Conservation (phyloP, 2,329 filamentous ascomycete species). For the Phyllosticta citriasiana region DNA sequence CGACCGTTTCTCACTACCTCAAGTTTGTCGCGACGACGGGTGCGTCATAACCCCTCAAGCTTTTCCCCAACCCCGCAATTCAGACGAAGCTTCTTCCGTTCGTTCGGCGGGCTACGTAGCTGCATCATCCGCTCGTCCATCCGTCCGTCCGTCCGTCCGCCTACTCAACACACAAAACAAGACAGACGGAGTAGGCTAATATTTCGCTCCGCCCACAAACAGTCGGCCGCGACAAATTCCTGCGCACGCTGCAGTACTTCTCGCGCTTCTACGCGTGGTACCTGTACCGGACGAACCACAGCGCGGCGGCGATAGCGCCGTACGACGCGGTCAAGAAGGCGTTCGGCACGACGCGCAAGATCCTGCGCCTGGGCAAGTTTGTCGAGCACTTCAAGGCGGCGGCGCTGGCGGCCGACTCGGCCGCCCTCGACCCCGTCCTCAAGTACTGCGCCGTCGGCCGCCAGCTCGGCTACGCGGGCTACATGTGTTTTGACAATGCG, state of each 20-base stretch:
- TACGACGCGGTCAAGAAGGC: constrained; percentile 87
- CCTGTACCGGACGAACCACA: constrained; percentile 84
- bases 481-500: constrained; percentile 69
- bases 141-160: not conserved
- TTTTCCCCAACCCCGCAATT: not conserved
- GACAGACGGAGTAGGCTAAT: not conserved
- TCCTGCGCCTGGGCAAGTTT: constrained; percentile 90
- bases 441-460: constrained; percentile 74
- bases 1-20: constrained; percentile 86
- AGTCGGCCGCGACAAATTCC: constrained; percentile 92
- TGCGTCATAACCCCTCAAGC: constrained; percentile 25
- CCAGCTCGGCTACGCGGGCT: constrained; percentile 87
- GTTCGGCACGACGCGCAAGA: constrained; percentile 80
- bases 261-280: constrained; percentile 99
- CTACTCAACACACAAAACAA: not conserved
- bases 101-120: not conserved
- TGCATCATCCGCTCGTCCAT: not conserved
- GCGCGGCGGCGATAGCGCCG: constrained; percentile 62
- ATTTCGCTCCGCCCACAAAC: not conserved
- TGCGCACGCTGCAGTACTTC: constrained; percentile 95
- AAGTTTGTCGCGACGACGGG: constrained; percentile 84
- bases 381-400: constrained; percentile 92
- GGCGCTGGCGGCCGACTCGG: constrained; percentile 59
- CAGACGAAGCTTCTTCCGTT: constrained; percentile 1
- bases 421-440: constrained; percentile 44